These are phyloP conservation scores for Arthrobotrys entomopaga DNA, from an alignment of 2,329 filamentous ascomycete species.

Conservation along the genomic window DNA sequence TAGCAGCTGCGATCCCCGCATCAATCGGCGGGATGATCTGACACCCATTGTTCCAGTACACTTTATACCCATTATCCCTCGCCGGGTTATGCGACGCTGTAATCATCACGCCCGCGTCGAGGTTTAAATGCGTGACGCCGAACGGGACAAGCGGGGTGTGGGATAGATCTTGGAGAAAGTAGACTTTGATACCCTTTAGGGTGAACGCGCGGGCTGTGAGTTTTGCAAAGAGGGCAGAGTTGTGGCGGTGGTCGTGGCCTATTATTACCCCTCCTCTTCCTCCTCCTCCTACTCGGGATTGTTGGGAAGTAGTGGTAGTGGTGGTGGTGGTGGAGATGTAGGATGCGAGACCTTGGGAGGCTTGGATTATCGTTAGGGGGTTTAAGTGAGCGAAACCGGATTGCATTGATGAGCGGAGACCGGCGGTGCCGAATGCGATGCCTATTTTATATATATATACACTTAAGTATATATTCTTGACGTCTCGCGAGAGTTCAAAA, in stretches of 20 bases:
- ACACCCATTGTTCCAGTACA: slow-evolving; percentile 73
- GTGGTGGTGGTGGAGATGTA: slow-evolving; percentile 67
- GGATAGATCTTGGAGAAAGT: slow-evolving; percentile 68
- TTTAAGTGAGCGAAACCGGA: slow-evolving; percentile 73
- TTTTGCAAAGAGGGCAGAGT: slow-evolving; percentile 71
- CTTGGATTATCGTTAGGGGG: slow-evolving; percentile 70
- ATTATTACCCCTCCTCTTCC: slow-evolving; percentile 67
- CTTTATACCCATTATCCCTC: slow-evolving; percentile 74
- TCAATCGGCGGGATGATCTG: slow-evolving; percentile 74
- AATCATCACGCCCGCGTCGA: slow-evolving; percentile 72
- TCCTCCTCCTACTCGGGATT: too few relatives aligned
- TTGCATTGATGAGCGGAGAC: slow-evolving; percentile 73
- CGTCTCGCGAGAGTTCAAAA: neutral
- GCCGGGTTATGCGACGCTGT: slow-evolving; percentile 72
- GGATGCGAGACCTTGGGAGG: slow-evolving; percentile 72
- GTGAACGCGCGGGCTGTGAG: slow-evolving; percentile 71
- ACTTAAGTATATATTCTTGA: neutral
- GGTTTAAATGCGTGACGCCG: slow-evolving; percentile 66
- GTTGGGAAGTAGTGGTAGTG: slow-evolving; percentile 60
- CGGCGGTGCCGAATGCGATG: slow-evolving; percentile 61
- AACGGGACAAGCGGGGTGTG: slow-evolving; percentile 74
- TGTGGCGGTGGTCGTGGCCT: slow-evolving; percentile 72
- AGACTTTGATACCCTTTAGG: slow-evolving; percentile 69
- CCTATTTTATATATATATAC: slow-evolving; percentile 45
- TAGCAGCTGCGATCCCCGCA: slow-evolving; percentile 68